These are phyloP conservation scores for Triticum monococcum DNA, from an alignment of 176 grass and related monocot species.

Conservation along the genomic window DNA sequence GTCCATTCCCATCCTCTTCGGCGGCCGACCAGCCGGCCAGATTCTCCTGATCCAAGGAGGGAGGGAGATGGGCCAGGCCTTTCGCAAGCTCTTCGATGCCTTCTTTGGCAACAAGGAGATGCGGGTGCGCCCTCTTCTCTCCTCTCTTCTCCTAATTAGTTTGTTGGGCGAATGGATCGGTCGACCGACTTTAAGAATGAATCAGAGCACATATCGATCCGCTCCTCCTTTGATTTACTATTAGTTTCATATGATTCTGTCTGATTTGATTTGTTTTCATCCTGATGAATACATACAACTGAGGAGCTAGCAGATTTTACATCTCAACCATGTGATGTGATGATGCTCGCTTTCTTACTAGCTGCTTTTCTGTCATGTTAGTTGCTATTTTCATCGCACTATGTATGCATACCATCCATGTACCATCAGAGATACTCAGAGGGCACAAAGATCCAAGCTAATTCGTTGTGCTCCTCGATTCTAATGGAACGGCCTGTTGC, in stretches of 20 bases:
- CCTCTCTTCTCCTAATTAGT: background rate
- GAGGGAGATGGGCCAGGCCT: conserved; percentile 85
- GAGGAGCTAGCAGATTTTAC: background rate
- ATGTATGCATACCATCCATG: background rate
- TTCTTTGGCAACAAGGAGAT: conserved; percentile 97
- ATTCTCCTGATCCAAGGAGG: conserved; percentile 24
- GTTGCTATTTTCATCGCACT: background rate
- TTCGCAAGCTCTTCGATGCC: conserved; percentile 97
- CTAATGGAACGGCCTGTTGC: background rate
- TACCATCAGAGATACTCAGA: background rate
- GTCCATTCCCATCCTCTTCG: background rate
- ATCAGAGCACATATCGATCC: background rate
- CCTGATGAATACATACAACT: background rate
- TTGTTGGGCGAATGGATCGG: background rate
- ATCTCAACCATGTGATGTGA: background rate
- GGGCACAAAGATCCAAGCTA: background rate
- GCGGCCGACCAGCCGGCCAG: background rate
- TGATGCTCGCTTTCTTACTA: background rate
- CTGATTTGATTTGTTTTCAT: background rate
- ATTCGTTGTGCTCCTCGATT: background rate
- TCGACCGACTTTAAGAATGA: background rate
- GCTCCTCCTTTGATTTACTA: background rate
- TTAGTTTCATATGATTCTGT: background rate
- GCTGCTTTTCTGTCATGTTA: background rate
- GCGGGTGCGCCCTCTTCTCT: conserved; percentile 48